phyloP scores from a whole-genome alignment of 768 basidiomycete species.

The Plicaturopsis crispa region DNA sequence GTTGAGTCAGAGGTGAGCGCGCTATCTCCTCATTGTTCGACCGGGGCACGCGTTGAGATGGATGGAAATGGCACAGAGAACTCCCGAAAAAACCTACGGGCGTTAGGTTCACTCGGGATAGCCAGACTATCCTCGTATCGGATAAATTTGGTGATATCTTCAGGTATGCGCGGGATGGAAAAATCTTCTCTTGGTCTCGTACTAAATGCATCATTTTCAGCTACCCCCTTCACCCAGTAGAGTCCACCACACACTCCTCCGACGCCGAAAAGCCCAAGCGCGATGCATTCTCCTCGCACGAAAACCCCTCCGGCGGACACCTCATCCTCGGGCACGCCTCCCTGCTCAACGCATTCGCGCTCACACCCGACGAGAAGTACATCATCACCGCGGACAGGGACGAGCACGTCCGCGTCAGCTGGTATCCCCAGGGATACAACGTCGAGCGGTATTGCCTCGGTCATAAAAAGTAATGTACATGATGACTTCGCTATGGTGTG shows the following conservation, averaged over 20 bases:
- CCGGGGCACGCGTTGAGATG: background rate
- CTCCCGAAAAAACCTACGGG: slow-evolving; percentile 79
- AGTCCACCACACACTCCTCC: slow-evolving; percentile 13
- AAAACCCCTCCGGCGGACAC: slow-evolving; percentile 59
- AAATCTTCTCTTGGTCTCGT: background rate
- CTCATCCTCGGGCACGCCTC: slow-evolving; percentile 87
- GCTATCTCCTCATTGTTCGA: background rate
- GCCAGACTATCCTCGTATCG: slow-evolving; percentile 65
- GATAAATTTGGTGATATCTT: slow-evolving; percentile 97
- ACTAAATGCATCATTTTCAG: slow-evolving; percentile 23
- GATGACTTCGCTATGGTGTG: background rate
- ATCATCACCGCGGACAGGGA: slow-evolving; percentile 92
- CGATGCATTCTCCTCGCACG: slow-evolving; percentile 45
- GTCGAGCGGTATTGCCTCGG: slow-evolving; percentile 88
- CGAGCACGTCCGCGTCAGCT: slow-evolving; percentile 89
- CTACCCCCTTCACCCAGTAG: slow-evolving; percentile 45
- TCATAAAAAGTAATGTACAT: slow-evolving; percentile 57
- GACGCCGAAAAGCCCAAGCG: slow-evolving; percentile 21
- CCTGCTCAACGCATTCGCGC: slow-evolving; percentile 65
- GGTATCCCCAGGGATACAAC: slow-evolving; percentile 80
- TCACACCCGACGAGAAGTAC: slow-evolving; percentile 59
- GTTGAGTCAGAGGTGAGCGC: slow-evolving; percentile 52
- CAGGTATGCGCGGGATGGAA: slow-evolving; percentile 34
- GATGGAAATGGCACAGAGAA: slow-evolving; percentile 31
- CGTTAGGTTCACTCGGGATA: slow-evolving; percentile 53